A percentile compares a stretch with the other conserved stretches of the same genome.
These are phyloP conservation scores for Chernovozyma aurita DNA, from an alignment of 1,139 yeast species.

Conservation along the genomic window DNA sequence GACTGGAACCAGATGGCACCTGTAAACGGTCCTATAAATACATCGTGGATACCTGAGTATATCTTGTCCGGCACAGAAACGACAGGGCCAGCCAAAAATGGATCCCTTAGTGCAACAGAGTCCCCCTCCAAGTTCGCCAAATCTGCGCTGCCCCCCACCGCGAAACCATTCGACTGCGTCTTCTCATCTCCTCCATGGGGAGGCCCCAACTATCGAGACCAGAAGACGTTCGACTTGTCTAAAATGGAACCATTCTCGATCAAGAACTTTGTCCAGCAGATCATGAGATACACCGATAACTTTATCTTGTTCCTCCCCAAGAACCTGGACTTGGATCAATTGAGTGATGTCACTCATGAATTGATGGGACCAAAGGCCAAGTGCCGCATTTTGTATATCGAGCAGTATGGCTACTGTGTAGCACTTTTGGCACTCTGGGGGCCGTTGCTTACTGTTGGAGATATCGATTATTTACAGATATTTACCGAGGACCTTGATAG, in stretches of 20 bases:
- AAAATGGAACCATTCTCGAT: constrained; percentile 48
- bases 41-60: constrained; percentile 27
- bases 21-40: constrained; percentile 13
- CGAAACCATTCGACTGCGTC: constrained; percentile 52
- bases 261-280: constrained; percentile 37
- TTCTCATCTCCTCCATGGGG: constrained; percentile 98
- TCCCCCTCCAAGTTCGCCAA: no score
- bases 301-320: constrained; percentile 75
- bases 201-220: constrained; percentile 62
- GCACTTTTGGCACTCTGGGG: constrained; percentile 66
- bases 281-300: constrained; percentile 43
- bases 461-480: constrained; percentile 6
- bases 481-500: constrained; percentile 5
- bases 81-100: not conserved
- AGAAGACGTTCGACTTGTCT: constrained; percentile 40
- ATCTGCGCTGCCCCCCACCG: no score
- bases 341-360: constrained; percentile 41
- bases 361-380: constrained; percentile 42
- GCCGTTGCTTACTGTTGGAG: constrained; percentile 19
- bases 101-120: not conserved
- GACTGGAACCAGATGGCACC: constrained; percentile 50
- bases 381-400: constrained; percentile 47
- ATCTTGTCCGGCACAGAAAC: constrained; percentile 10
- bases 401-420: constrained; percentile 39
- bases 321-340: constrained; percentile 57